These are phyloP conservation scores for Saccharomycopsis amapae DNA, from an alignment of 805 yeast genomes.

Conservation along the genomic window DNA sequence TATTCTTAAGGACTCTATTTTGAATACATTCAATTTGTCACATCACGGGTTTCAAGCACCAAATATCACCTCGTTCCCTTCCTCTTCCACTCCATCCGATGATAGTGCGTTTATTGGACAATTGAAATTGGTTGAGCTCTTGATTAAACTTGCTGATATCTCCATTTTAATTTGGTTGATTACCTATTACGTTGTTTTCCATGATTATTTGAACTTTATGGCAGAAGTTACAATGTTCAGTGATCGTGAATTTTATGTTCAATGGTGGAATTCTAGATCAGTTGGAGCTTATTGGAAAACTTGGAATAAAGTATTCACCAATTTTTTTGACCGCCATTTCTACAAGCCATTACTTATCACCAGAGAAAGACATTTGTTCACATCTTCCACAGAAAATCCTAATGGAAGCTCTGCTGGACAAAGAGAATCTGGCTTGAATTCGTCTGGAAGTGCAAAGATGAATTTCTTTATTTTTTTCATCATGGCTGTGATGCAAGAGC, in stretches of 20 bases:
- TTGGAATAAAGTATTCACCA: constrained; percentile 40
- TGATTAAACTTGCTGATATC: constrained; percentile 34
- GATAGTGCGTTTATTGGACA: constrained; percentile 1
- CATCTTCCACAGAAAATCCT: neutral
- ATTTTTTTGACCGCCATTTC: constrained; percentile 37
- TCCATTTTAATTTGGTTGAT: constrained; percentile 38
- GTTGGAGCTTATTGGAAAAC: constrained; percentile 40
- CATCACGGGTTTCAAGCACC: constrained; percentile 12
- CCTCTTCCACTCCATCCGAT: neutral
- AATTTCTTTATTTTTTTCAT: constrained; percentile 34
- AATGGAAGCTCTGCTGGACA: neutral
- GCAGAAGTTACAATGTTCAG: constrained; percentile 40
- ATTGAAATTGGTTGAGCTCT: constrained; percentile 29
- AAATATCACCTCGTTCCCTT: neutral
- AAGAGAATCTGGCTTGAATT: neutral
- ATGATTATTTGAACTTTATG: constrained; percentile 34
- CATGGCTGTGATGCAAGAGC: constrained; percentile 41
- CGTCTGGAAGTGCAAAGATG: constrained; percentile 22
- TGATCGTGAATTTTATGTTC: constrained; percentile 39
- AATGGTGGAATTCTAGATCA: constrained; percentile 47
- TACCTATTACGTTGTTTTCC: constrained; percentile 37
- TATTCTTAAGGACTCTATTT: constrained; percentile 32
- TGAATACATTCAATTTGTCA: constrained; percentile 23
- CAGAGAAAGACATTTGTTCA: neutral
- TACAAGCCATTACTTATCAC: constrained; percentile 32